Base-by-base conservation (phyloP, 305 asterid species). In the Rubia tinctorum region DNA sequence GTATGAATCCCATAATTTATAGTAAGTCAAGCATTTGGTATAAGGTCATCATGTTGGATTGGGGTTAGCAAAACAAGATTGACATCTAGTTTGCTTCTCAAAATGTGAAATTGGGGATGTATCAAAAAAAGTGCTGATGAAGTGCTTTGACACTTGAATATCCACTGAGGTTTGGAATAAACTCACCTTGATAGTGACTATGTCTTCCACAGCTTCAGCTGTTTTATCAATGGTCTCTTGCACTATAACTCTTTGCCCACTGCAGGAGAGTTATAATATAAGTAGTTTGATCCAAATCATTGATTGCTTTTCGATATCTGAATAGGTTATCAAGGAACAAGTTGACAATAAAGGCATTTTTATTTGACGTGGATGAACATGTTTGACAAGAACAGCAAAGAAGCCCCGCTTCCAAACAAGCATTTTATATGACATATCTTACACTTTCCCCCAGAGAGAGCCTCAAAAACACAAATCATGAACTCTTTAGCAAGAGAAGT, bases 161-260 rank as follows among this genome's bases (percentile, higher is more conserved):
- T 53, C 11, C 60, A 65, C 20, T 25, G 6, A 15, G 61, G 20
- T 58, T 22, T 15, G 71, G n/a, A 44, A 59, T 45, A 66, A 70
- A 34, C 78, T 78, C 69, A 95, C 99, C 97, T 90, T 92, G 83
- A 92, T 80, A 55, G 91, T 92, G 73, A 92, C 97, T 25, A 86
- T 86, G 76, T 27, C 83, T 81, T 95, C 98, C 69, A 88, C 78
- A 77, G 77, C 40, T 75, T 83, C 82, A 71, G 86, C 89, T 72
- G 76, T 82, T 67, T 84, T 78, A 47, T 86, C 87, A 72, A 76
- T 79, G 76, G 71, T 77, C 53, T 92, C 96, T 82, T 87, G 96
- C 78, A 95, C 89, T 49, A 85, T 78, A 56, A 95, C 90, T 85
- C 90, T 81, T 77, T 95, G 99, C 71, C 95, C 99, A 74, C 99